These are phyloP conservation scores for Rhynchospora breviuscula DNA, from an alignment of 176 grass and related monocot genomes.

Conservation along the genomic window DNA sequence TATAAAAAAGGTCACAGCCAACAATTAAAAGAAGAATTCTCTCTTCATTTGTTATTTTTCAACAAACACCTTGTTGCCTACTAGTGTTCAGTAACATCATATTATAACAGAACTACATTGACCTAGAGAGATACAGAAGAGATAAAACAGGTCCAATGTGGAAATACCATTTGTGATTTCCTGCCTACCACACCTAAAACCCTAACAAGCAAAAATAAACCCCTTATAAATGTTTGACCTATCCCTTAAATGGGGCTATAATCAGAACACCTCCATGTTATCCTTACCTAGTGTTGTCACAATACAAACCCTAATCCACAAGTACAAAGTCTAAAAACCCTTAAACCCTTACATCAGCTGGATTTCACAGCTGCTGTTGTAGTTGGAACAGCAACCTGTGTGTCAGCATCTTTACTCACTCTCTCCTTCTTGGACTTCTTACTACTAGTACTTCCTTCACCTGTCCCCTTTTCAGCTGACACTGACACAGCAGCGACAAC, in stretches of 20 bases:
- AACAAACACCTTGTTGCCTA: background rate
- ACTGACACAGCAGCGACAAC: background rate
- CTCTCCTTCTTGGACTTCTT: slow-evolving; percentile 19
- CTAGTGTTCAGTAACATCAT: slow-evolving; percentile 7
- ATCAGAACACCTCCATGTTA: slow-evolving; percentile 17
- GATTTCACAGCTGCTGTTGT: slow-evolving; percentile 16
- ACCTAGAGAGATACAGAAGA: slow-evolving; percentile 9
- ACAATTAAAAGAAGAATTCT: slow-evolving; percentile 5
- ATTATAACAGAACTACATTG: slow-evolving; percentile 20
- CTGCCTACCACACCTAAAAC: slow-evolving; percentile 20
- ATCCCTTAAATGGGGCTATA: slow-evolving; percentile 17
- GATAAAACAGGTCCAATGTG: slow-evolving; percentile 11
- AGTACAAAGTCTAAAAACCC: slow-evolving; percentile 23
- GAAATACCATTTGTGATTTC: slow-evolving; percentile 14
- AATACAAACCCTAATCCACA: slow-evolving; percentile 25
- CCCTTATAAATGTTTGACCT: slow-evolving; percentile 12
- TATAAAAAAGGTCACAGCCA: background rate
- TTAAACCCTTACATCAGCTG: background rate
- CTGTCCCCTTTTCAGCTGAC: background rate
- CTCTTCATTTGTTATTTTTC: slow-evolving; percentile 30
- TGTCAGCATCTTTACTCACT: slow-evolving; percentile 21
- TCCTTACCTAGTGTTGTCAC: slow-evolving; percentile 5
- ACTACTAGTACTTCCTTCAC: background rate
- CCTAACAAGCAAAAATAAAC: slow-evolving; percentile 20
- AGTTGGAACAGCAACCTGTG: slow-evolving; percentile 9